Percentiles rank a stretch among this genome's conserved stretches.
Evolutionary conservation across 2,329 filamentous ascomycete species (phyloP).

Genomic region (Diaporthe longicolla): DNA sequence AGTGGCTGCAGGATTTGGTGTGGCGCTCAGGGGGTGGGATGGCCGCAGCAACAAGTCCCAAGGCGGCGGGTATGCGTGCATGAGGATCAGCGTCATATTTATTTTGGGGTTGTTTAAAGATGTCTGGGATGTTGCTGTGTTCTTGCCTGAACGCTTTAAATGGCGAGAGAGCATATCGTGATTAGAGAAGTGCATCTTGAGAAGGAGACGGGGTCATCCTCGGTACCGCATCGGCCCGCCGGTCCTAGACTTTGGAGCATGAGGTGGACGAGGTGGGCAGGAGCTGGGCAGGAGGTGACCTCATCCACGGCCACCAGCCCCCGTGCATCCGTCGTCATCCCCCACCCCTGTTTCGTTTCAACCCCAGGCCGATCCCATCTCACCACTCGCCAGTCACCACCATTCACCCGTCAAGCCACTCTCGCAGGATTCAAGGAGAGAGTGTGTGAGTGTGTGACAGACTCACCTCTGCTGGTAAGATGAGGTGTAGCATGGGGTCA

Average conservation of each 20-base stretch:
- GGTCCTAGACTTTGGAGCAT: not conserved
- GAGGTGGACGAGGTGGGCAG: not conserved
- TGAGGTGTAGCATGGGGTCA: conserved; percentile 14
- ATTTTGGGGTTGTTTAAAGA: not conserved
- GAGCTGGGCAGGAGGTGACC: conserved; percentile 11
- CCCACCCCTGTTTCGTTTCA: conserved; percentile 32
- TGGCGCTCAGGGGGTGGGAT: not conserved
- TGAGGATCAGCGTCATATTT: conserved; percentile 18
- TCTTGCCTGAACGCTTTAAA: too few species aligned
- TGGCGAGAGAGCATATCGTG: not conserved
- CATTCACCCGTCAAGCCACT: conserved; percentile 5
- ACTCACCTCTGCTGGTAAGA: not conserved
- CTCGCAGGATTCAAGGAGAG: conserved; percentile 24
- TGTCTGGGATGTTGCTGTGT: not conserved
- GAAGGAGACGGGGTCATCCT: not conserved
- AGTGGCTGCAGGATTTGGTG: conserved; percentile 15
- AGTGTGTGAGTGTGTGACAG: not conserved
- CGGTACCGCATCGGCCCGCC: conserved; percentile 1
- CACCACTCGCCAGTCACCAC: not conserved
- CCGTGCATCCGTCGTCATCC: conserved; percentile 15
- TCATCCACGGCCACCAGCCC: conserved; percentile 5
- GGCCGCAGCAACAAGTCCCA: conserved; percentile 17
- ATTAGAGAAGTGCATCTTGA: not conserved
- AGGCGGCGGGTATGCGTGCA: not conserved
- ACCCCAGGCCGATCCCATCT: conserved; percentile 34